Percentiles rank a stretch among this genome's conserved stretches.
Evolutionary conservation across 164 flowering plant genomes (phyloP).

Genomic region (Vitis amurensis): DNA sequence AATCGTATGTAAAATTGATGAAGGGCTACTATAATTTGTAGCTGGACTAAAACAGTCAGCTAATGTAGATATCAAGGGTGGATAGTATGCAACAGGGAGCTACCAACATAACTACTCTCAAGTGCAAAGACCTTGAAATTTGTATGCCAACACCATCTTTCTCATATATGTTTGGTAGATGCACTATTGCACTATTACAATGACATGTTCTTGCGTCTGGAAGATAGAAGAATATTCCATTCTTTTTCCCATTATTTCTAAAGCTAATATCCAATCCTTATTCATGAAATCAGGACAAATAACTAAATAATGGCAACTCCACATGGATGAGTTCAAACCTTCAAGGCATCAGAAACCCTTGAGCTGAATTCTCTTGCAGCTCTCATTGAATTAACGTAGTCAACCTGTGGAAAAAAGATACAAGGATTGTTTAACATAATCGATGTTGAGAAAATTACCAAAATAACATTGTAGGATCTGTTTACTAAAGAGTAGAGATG

Average conservation of each 20-base stretch:
- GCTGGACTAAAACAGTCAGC: too few relatives aligned
- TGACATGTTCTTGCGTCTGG: not conserved
- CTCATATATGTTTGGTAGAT: too few relatives aligned
- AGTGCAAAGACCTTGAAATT: too few relatives aligned
- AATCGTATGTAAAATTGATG: too few relatives aligned
- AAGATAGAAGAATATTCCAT: not conserved
- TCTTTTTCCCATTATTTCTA: not conserved
- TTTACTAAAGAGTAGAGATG: not conserved
- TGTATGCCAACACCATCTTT: too few relatives aligned
- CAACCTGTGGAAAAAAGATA: slow-evolving; percentile 48
- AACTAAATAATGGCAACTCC: not conserved
- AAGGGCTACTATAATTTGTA: too few relatives aligned
- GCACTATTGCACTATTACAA: too few relatives aligned
- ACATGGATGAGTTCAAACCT: slow-evolving; percentile 42
- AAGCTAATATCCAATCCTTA: not conserved
- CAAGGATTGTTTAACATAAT: not conserved
- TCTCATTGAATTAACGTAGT: slow-evolving; percentile 79
- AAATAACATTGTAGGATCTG: not conserved
- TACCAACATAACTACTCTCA: too few relatives aligned
- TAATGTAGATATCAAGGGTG: too few relatives aligned
- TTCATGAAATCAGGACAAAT: slow-evolving; percentile 1
- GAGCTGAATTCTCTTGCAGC: slow-evolving; percentile 91
- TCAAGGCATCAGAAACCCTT: slow-evolving; percentile 68
- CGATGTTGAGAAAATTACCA: not conserved
- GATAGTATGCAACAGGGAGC: too few relatives aligned